Evolutionary conservation across 371 early-diverging fungal species (phyloP).

Genomic region (Circinella umbellata): DNA sequence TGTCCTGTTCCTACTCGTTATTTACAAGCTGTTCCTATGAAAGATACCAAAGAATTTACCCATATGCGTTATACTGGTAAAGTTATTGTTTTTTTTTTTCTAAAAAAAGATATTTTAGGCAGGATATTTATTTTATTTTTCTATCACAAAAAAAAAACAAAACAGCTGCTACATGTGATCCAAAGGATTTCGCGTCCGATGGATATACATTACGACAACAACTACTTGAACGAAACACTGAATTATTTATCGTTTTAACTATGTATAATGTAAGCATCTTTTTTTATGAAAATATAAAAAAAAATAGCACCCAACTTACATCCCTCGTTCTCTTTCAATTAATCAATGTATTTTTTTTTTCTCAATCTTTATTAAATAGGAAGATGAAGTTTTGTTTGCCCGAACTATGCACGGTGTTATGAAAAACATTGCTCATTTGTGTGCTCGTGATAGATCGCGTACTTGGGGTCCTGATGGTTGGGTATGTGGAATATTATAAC

Average conservation of each 20-base stretch:
- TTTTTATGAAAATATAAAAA: not conserved
- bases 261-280: constrained; percentile 85
- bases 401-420: constrained; percentile 89
- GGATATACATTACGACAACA: constrained; percentile 85
- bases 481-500: constrained; percentile 36
- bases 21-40: constrained; percentile 60
- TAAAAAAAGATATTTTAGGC: too few relatives aligned
- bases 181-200: constrained; percentile 76
- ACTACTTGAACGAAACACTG: constrained; percentile 75
- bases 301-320: too few relatives aligned
- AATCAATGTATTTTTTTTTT: not conserved
- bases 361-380: constrained; percentile 38
- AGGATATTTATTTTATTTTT: too few relatives aligned
- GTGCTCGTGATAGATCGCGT: constrained; percentile 76
- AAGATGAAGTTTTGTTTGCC: constrained; percentile 89
- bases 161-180: constrained; percentile 78
- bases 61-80: constrained; percentile 75
- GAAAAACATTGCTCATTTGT: constrained; percentile 91
- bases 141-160: too few relatives aligned
- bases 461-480: constrained; percentile 92
- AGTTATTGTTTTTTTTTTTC: too few relatives aligned
- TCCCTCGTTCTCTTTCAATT: too few relatives aligned
- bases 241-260: constrained; percentile 89
- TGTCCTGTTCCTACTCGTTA: constrained; percentile 73
- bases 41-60: constrained; percentile 72